These are phyloP conservation scores for Fusarium penzigii DNA, from an alignment of 2,329 filamentous ascomycete genomes.

Conservation along the genomic window DNA sequence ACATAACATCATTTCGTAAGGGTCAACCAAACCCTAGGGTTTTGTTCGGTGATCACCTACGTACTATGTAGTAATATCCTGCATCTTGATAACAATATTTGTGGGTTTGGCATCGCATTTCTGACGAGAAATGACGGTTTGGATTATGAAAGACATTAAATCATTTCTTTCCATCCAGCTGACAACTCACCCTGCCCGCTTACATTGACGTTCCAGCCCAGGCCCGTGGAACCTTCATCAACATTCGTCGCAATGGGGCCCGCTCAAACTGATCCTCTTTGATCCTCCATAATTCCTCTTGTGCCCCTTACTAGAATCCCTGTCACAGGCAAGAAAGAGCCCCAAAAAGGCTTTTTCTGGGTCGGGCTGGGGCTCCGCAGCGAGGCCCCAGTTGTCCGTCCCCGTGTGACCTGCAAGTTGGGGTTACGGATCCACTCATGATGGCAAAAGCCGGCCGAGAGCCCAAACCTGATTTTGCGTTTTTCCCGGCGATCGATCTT, in stretches of 20 bases:
- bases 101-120: not conserved
- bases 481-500: constrained; percentile 23
- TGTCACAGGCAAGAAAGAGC: constrained; percentile 9
- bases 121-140: not conserved
- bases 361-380: constrained; percentile 27
- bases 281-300: not conserved
- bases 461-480: constrained; percentile 17
- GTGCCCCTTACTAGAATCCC: constrained; percentile 4
- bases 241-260: not conserved
- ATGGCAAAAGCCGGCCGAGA: constrained; percentile 22
- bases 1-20: not conserved
- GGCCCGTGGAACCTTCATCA: constrained; percentile 12
- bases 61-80: too few species aligned
- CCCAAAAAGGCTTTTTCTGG: constrained; percentile 7
- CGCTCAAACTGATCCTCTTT: not conserved
- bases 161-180: not conserved
- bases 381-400: constrained; percentile 7
- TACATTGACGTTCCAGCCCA: not conserved
- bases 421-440: constrained; percentile 21
- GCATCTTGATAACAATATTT: not conserved
- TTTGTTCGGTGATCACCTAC: not conserved
- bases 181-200: not conserved
- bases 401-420: constrained; percentile 31
- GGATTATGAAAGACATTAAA: not conserved
- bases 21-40: not conserved